Percentiles rank a stretch among this genome's conserved stretches.
Evolutionary conservation across 805 yeast species (phyloP).

Genomic region (Spathaspora passalidarum): DNA sequence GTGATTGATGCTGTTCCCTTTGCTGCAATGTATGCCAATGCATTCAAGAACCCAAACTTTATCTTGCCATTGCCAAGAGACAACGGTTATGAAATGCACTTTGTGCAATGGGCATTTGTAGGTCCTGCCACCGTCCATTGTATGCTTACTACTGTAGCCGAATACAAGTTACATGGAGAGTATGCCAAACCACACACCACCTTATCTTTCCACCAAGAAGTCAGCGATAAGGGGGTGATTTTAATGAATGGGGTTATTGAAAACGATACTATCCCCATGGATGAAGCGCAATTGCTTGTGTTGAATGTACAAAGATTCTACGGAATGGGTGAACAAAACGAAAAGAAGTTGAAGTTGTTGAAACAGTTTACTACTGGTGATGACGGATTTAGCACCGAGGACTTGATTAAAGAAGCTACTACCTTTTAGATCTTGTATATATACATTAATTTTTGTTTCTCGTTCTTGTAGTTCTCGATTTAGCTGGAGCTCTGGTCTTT

Average conservation of each 20-base stretch:
- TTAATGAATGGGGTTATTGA: slow-evolving; percentile 88
- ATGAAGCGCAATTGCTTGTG: slow-evolving; percentile 75
- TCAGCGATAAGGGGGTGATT: slow-evolving; percentile 59
- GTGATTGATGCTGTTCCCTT: slow-evolving; percentile 56
- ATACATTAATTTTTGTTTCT: background rate
- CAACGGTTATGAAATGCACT: slow-evolving; percentile 75
- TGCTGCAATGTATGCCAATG: slow-evolving; percentile 58
- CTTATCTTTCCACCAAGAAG: slow-evolving; percentile 79
- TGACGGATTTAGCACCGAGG: slow-evolving; percentile 60
- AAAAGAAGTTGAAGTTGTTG: slow-evolving; percentile 54
- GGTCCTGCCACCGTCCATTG: slow-evolving; percentile 84
- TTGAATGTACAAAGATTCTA: slow-evolving; percentile 79
- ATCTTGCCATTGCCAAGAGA: slow-evolving; percentile 83
- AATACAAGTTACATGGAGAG: slow-evolving; percentile 85
- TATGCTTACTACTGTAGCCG: slow-evolving; percentile 86
- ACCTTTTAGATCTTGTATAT: slow-evolving; percentile 23
- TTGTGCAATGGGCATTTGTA: slow-evolving; percentile 89
- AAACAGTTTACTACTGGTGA: slow-evolving; percentile 70
- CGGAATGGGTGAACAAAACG: slow-evolving; percentile 49
- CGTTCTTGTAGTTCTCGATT: background rate
- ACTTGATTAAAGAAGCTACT: slow-evolving; percentile 69
- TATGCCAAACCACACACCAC: slow-evolving; percentile 96
- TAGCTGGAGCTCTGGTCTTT: background rate
- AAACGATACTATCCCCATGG: slow-evolving; percentile 60
- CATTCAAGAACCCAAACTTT: slow-evolving; percentile 75